Evolutionary conservation across 2,329 filamentous ascomycete genomes (phyloP), one percentile per base, ranked within the genome.

Genomic region (Aspergillus fructus): DNA sequence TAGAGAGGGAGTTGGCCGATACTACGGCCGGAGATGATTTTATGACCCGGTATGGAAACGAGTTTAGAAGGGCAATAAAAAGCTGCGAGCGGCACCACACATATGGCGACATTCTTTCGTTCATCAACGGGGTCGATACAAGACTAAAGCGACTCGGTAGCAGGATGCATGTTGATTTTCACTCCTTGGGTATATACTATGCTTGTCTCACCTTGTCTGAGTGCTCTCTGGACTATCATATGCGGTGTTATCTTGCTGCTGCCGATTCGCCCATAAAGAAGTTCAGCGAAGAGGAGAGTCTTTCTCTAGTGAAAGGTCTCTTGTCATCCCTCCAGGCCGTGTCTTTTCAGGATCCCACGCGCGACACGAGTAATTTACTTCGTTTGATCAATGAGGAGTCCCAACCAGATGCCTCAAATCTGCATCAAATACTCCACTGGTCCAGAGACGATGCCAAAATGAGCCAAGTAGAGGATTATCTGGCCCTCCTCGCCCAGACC

Each of bases 101-200:
- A 13, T 67, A 66, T 43, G 60, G 63, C 8, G 72, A 76, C 47
- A 65, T 76, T 19, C 59, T 74, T 15, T 64, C 64, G 5, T 58
- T 64, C 3, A 54, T 76, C 30, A 69, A 68, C 56, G 71, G 68
- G 17, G 60, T 73, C 24, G 51, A 67, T 37, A 61, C 60, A 46
- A 70, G 73, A 54, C 53, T 72, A 34, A 50, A 64, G 15, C 63
- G 51, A 19, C 49, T 71, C 9, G 34, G 55, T 4, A 55, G 63
- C 2, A 41, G 42, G 12, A 33, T 68, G 5, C 56, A 49, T 2
- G 41, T 47, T 13, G 15, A 55, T 2, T 23, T 69, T 6, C 64
- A 59, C 50, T 37, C 62, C 39, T 42, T 71, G 34, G 71, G 70
- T 0, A 69, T 76, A 53, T 59, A 59, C 21, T 71, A 71, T 60